Evolutionary conservation across 148 eudicot genomes (phyloP), one percentile per base, ranked within the genome.

Genomic region (Tetragonia tetragonoides): DNA sequence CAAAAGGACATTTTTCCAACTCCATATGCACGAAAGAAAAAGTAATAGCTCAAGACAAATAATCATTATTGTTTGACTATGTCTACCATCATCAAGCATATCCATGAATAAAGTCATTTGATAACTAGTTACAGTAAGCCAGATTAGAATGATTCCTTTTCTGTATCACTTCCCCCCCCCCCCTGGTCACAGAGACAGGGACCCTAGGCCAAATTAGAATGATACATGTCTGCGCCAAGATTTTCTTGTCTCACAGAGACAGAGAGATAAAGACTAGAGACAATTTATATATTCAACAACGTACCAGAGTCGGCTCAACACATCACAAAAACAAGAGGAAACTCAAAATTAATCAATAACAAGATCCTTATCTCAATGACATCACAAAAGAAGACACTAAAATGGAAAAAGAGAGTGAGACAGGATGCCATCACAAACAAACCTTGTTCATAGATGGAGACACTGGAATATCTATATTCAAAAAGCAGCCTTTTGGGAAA

Each of bases 371-470:
- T 38, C 51, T 74, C 24, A 21, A n/a, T 75, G 16, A 60, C 8
- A 41, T 24, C 14, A 5, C 6, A 60, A 40, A 9, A 70, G 17
- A 73, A 42, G 64, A 39, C 17, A 44, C 41, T 42, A 59, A 47
- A 46, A 46, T 46, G 49, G 49, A 46, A 46, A 46, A 20, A 21
- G n/a, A 42, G 38, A 44, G 64, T 20, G 4, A 6, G 0, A 39
- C 12, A 23, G n/a, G 10, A 77, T 6, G 44, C 24, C 63, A 72
- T 66, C 28, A 21, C 62, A 51, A 77, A 51, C 83, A 57, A 72
- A 93, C 95, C 97, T 93, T 93, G 88, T 88, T 91, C 34, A 74
- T 70, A 77, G 81, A 86, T 68, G 97, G 95, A 71, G 92, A 86
- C 68, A 56, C 77, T 38, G 97, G 97, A 84, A 91, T 70, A 74